Evolutionary conservation across 2,329 filamentous ascomycete genomes (phyloP).

Genomic region (Dryadomyces quercivorus): DNA sequence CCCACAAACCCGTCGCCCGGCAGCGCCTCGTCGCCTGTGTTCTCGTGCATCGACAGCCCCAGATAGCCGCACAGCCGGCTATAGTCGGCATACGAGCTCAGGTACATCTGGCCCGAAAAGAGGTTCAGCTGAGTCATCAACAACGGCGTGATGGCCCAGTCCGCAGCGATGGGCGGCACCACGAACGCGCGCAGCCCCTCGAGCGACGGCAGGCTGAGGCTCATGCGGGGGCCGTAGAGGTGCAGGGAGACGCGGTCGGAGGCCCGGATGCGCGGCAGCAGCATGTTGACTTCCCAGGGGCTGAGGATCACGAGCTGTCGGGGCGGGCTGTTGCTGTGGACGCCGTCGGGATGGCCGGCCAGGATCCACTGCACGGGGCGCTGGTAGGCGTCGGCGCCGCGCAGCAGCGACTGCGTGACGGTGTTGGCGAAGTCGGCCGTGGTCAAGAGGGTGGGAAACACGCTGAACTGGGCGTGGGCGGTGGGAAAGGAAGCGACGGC

Average conservation of each 20-base stretch:
- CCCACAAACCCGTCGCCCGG: background rate
- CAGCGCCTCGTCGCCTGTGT: background rate
- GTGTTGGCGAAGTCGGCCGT: constrained; percentile 39
- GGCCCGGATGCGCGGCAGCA: background rate
- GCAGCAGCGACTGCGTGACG: constrained; percentile 16
- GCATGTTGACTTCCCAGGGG: background rate
- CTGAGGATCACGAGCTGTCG: background rate
- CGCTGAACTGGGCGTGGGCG: background rate
- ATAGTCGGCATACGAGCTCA: background rate
- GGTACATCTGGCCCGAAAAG: background rate
- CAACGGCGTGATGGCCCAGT: no score
- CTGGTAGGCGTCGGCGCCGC: background rate
- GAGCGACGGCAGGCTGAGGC: background rate
- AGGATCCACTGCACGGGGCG: background rate
- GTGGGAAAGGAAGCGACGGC: background rate
- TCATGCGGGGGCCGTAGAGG: background rate
- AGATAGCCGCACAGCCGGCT: background rate
- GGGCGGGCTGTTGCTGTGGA: no score
- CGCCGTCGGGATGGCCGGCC: background rate
- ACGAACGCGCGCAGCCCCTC: background rate
- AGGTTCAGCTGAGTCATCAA: background rate
- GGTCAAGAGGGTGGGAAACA: constrained; percentile 28
- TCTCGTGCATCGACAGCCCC: background rate
- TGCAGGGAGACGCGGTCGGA: background rate
- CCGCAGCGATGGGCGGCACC: background rate